These are phyloP conservation scores for Geotrichum aggregatum DNA, from an alignment of 1,139 yeast species.

Conservation along the genomic window DNA sequence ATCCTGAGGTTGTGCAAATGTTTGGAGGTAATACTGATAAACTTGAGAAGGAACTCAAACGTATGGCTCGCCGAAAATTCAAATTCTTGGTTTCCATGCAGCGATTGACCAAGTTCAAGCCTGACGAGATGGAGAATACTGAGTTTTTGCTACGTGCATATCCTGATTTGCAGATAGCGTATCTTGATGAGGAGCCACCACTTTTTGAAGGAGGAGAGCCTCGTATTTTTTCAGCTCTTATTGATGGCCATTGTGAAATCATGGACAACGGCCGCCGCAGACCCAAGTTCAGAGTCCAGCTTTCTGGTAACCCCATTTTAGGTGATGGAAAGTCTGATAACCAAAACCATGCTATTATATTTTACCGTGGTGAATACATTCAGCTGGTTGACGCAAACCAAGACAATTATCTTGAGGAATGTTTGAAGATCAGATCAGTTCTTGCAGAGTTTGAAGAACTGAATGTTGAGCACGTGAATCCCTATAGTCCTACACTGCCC, in stretches of 20 bases:
- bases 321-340: constrained; percentile 99
- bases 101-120: constrained; percentile 93
- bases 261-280: constrained; percentile 98
- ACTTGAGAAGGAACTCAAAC: constrained; percentile 91
- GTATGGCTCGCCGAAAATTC: constrained; percentile 99
- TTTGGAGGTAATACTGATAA: constrained; percentile 97
- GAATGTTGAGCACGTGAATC: constrained; percentile 52
- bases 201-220: constrained; percentile 95
- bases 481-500: constrained; percentile 40
- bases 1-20: constrained; percentile 97
- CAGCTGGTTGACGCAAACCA: constrained; percentile 98
- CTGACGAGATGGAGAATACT: constrained; percentile 96
- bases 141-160: constrained; percentile 97
- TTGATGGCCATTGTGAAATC: constrained; percentile 97
- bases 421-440: constrained; percentile 94
- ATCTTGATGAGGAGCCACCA: constrained; percentile 90
- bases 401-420: constrained; percentile 96
- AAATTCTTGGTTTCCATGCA: constrained; percentile 97
- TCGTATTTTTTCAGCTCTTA: constrained; percentile 90
- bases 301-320: constrained; percentile 96
- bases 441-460: constrained; percentile 97
- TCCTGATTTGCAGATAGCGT: constrained; percentile 97
- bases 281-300: constrained; percentile 95
- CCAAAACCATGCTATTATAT: constrained; percentile 93
- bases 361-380: constrained; percentile 97